Conservation (phyloP, 345 rosid genomes). For the Raphanus sativus region DNA sequence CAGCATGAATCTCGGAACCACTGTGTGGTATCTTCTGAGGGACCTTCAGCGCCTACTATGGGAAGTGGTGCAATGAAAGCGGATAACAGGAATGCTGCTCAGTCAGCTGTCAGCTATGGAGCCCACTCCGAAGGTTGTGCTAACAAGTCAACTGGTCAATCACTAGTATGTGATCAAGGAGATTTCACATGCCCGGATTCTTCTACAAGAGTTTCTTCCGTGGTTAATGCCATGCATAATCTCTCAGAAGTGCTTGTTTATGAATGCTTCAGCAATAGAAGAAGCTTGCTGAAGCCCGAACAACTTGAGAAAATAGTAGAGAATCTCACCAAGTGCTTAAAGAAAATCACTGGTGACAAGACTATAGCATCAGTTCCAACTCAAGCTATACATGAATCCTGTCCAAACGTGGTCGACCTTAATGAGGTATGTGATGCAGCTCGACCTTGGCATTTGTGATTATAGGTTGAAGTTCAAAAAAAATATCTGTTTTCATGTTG, state of each 20-base stretch:
- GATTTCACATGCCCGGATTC: conserved; percentile 38
- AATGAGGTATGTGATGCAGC: conserved; percentile 49
- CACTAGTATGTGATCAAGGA: conserved; percentile 35
- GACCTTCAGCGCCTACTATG: too few relatives aligned
- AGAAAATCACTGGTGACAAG: conserved; percentile 39
- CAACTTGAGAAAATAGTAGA: conserved; percentile 50
- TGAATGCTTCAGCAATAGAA: conserved; percentile 55
- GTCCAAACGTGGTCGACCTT: conserved; percentile 34
- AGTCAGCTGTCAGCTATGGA: conserved; percentile 3
- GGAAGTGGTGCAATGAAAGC: conserved; percentile 9
- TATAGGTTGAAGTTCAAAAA: neutral
- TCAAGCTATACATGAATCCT: conserved; percentile 23
- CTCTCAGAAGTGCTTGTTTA: conserved; percentile 70
- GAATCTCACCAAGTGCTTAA: conserved; percentile 57
- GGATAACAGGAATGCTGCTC: conserved; percentile 17
- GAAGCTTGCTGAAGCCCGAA: conserved; percentile 53
- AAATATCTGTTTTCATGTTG: neutral
- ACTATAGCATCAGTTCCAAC: conserved; percentile 30
- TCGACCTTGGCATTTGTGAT: neutral
- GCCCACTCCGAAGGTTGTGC: neutral
- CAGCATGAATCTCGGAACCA: conserved; percentile 41
- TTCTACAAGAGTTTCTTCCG: conserved; percentile 42
- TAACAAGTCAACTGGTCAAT: conserved; percentile 10
- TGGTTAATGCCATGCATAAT: conserved; percentile 59
- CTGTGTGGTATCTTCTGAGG: conserved; percentile 38